Evolutionary conservation across 768 basidiomycete genomes (phyloP).

Genomic region (Rubroboletus satanas): DNA sequence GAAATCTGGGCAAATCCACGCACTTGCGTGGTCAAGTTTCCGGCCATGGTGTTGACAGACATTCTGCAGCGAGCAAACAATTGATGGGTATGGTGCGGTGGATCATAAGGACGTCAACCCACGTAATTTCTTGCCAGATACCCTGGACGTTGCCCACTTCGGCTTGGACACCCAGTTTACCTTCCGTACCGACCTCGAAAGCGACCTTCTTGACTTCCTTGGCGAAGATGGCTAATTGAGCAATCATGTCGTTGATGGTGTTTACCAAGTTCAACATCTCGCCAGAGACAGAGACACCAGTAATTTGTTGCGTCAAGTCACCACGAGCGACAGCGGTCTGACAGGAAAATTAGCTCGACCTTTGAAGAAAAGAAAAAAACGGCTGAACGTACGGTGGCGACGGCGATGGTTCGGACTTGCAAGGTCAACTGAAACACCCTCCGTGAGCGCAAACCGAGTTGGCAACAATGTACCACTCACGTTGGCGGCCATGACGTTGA

Average conservation of each 20-base stretch:
- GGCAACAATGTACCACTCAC: constrained; percentile 38
- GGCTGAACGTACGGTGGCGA: constrained; percentile 67
- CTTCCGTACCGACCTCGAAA: constrained; percentile 95
- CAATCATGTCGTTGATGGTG: constrained; percentile 92
- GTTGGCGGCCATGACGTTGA: constrained; percentile 94
- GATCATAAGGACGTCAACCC: constrained; percentile 30
- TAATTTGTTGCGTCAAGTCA: constrained; percentile 91
- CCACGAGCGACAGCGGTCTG: constrained; percentile 91
- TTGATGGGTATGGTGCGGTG: not conserved
- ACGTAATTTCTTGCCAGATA: constrained; percentile 99
- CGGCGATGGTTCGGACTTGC: constrained; percentile 91
- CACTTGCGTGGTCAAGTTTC: constrained; percentile 95
- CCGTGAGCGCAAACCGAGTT: constrained; percentile 1
- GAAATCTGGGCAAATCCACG: constrained; percentile 99
- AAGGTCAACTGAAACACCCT: constrained; percentile 63
- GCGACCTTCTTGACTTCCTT: constrained; percentile 93
- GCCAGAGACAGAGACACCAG: constrained; percentile 87
- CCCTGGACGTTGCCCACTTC: constrained; percentile 96
- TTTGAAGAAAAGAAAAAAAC: not conserved
- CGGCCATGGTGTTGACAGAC: constrained; percentile 97
- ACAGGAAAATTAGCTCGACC: constrained; percentile 9
- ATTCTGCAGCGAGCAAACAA: constrained; percentile 44
- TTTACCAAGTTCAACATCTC: constrained; percentile 96
- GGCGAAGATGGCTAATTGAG: constrained; percentile 64
- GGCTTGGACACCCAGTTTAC: constrained; percentile 97